Evolutionary conservation across 2,329 filamentous ascomycete genomes (phyloP).

Genomic region (Gnomoniopsis smithogilvyi): DNA sequence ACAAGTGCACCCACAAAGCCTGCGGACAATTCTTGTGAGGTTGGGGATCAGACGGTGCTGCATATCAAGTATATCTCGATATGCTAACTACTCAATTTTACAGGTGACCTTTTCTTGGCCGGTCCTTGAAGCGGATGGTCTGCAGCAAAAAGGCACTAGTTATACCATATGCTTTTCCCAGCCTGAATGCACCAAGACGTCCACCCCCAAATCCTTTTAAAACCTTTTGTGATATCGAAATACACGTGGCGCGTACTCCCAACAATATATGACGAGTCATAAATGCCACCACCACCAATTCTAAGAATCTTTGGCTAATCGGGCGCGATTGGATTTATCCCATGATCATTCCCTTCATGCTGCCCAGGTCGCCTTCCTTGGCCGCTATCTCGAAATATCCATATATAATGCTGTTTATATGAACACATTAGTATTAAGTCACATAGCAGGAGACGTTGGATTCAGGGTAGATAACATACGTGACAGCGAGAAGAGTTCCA

Average conservation of each 20-base stretch:
- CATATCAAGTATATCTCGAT: slow-evolving; percentile 12
- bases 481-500: slow-evolving; percentile 96
- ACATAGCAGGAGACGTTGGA: neutral
- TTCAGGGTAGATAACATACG: slow-evolving; percentile 60
- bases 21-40: neutral
- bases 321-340: slow-evolving; percentile 41
- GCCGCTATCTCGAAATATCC: slow-evolving; percentile 99
- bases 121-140: neutral
- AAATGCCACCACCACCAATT: neutral
- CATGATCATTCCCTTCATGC: slow-evolving; percentile 73
- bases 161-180: slow-evolving; percentile 17
- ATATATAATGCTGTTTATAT: slow-evolving; percentile 78
- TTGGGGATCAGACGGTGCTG: neutral
- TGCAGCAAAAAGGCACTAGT: neutral
- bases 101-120: slow-evolving; percentile 3
- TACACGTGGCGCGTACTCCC: slow-evolving; percentile 12
- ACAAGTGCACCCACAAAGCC: neutral
- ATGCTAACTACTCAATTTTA: slow-evolving; percentile 13
- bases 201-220: slow-evolving; percentile 4
- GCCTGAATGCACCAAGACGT: slow-evolving; percentile 6
- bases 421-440: slow-evolving; percentile 32
- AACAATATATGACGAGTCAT: neutral
- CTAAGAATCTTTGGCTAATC: neutral
- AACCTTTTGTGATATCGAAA: slow-evolving; percentile 8
- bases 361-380: slow-evolving; percentile 93